Conservation (phyloP, 139 green algal species). For the Micromonas commoda region DNA sequence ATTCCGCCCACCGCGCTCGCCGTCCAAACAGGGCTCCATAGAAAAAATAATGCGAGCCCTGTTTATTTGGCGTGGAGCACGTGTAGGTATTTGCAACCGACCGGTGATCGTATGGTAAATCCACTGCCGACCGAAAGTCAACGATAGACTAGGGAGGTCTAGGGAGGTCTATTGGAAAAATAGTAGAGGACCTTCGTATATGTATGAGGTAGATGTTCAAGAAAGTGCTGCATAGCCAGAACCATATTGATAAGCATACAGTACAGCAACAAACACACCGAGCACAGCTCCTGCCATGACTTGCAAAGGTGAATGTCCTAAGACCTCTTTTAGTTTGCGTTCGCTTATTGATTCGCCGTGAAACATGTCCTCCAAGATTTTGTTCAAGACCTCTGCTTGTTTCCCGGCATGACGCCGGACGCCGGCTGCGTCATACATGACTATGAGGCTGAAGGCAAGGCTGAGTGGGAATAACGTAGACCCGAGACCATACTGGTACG, state of each 20-base stretch:
- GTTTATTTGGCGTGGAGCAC: too few species aligned
- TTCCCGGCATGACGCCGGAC: slow-evolving; percentile 85
- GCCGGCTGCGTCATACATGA: slow-evolving; percentile 98
- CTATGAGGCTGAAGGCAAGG: slow-evolving; percentile 84
- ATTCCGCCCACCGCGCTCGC: too few species aligned
- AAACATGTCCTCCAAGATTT: slow-evolving; percentile 54
- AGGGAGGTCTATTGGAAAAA: too few species aligned
- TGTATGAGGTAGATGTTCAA: too few species aligned
- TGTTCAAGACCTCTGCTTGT: slow-evolving; percentile 91
- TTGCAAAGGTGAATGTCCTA: slow-evolving; percentile 90
- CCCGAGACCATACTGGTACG: slow-evolving; percentile 69
- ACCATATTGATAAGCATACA: neutral
- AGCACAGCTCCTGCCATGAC: slow-evolving; percentile 43
- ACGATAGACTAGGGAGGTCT: too few species aligned
- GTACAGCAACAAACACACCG: slow-evolving; percentile 7
- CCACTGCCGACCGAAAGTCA: too few species aligned
- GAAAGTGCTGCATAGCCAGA: neutral
- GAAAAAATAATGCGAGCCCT: too few species aligned
- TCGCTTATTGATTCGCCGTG: slow-evolving; percentile 57
- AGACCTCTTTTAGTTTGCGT: slow-evolving; percentile 88
- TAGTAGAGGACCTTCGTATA: too few species aligned
- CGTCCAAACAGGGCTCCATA: too few species aligned
- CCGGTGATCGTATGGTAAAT: too few species aligned
- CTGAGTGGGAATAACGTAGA: slow-evolving; percentile 76
- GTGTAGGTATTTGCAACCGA: too few species aligned